Evolutionary conservation across 768 basidiomycete species (phyloP).

Genomic region (Mycena belliarum): DNA sequence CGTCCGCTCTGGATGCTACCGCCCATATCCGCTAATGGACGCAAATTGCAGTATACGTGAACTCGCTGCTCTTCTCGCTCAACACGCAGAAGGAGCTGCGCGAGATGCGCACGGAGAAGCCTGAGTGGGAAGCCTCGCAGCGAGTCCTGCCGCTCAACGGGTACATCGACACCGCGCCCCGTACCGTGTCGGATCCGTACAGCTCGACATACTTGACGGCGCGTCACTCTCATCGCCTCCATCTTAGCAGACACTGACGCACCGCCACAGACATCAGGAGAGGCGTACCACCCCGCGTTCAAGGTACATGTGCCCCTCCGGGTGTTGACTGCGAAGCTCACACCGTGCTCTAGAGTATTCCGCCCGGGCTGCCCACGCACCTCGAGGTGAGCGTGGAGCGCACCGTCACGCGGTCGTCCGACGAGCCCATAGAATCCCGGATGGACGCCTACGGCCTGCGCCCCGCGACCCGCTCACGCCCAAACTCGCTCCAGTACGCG

Average conservation of each 20-base stretch:
- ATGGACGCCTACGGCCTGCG: too few relatives aligned
- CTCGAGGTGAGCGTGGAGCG: slow-evolving; percentile 1
- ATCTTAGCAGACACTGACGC: background rate
- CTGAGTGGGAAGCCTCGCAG: background rate
- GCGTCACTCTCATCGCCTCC: background rate
- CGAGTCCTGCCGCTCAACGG: background rate
- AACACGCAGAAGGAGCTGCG: slow-evolving; percentile 17
- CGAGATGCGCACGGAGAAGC: slow-evolving; percentile 11
- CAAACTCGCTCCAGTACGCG: background rate
- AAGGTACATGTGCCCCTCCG: background rate
- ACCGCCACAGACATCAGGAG: background rate
- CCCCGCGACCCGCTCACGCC: slow-evolving; percentile 3
- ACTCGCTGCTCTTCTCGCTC: slow-evolving; percentile 16
- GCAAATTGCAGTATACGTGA: slow-evolving; percentile 13
- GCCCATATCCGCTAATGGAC: background rate
- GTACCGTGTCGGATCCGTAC: too few relatives aligned
- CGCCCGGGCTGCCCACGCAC: background rate
- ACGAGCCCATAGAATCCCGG: slow-evolving; percentile 6
- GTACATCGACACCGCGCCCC: background rate
- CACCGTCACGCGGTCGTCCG: slow-evolving; percentile 3
- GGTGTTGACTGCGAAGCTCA: background rate
- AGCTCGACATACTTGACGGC: background rate
- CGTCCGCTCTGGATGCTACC: background rate
- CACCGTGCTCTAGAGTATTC: background rate
- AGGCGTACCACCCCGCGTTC: slow-evolving; percentile 10